A percentile compares a stretch with the other conserved stretches of the same genome.
These are phyloP conservation scores for Albifimbria verrucaria DNA, from an alignment of 2,329 filamentous ascomycete species.

Conservation along the genomic window DNA sequence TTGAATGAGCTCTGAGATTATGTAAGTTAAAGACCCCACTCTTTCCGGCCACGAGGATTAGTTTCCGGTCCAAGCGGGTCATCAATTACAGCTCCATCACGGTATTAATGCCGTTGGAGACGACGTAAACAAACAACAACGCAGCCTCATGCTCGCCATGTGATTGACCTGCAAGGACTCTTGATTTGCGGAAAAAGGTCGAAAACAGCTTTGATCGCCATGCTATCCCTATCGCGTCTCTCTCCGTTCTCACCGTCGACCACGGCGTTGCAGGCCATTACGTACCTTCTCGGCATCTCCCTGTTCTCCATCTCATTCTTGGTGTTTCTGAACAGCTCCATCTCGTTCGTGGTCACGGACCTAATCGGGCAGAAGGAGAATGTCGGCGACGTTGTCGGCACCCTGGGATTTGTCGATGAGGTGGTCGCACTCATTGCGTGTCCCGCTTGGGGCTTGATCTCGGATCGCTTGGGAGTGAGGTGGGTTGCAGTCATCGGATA, in stretches of 20 bases:
- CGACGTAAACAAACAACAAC: not conserved
- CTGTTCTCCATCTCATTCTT: slow-evolving; percentile 88
- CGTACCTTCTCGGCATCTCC: slow-evolving; percentile 78
- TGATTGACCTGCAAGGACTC: not conserved
- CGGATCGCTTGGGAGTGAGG: slow-evolving; percentile 73
- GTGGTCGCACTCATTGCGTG: slow-evolving; percentile 77
- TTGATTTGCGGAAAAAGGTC: not conserved
- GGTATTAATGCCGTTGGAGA: not conserved
- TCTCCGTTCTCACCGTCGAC: slow-evolving; percentile 59
- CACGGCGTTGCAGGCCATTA: slow-evolving; percentile 60
- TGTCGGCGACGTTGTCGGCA: slow-evolving; percentile 79
- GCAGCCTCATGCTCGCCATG: not conserved
- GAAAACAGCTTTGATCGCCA: slow-evolving; percentile 15
- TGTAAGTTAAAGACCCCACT: not conserved
- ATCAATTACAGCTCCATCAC: not conserved
- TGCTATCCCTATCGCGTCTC: slow-evolving; percentile 38
- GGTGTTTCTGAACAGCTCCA: slow-evolving; percentile 81
- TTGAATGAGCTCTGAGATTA: not conserved
- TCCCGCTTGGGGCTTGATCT: slow-evolving; percentile 74
- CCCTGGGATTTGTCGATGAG: slow-evolving; percentile 82
- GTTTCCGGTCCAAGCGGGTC: not conserved
- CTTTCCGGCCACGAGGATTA: not conserved
- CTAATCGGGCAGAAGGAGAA: slow-evolving; percentile 69
- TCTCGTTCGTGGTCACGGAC: slow-evolving; percentile 83
- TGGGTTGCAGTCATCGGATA: slow-evolving; percentile 76